Base-by-base conservation (phyloP, 306 rosid species). In the Oemleria cerasiformis region DNA sequence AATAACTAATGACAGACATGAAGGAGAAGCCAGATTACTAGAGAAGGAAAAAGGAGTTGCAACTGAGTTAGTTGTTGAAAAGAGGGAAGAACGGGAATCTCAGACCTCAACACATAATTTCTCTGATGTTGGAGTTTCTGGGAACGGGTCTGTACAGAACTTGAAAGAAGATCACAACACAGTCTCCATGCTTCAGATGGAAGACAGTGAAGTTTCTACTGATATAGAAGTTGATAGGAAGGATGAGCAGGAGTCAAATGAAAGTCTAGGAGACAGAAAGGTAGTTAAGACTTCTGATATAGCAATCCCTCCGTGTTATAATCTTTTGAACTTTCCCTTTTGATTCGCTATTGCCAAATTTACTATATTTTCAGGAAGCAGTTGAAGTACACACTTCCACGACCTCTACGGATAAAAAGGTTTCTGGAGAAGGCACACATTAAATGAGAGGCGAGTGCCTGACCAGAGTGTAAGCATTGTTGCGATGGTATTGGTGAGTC, bases 311-410 rank as follows among this genome's bases (percentile, higher is more conserved):
- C 42, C 10, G 20, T 30, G 34, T 30, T 59, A 34, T 7, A 59
- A 34, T 15, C 9, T 25, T 5, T 64, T 49, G 2, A 14, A n/a
- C n/a, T 43, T 34, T 63, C 20, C 47, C 25, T 76, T 19, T 21
- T 73, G 53, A 49, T 50, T 15, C 61, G 34, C 39, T 12, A 61
- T 6, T 74, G 74, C 68, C 50, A 63, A 60, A 23, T 72, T 48
- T 63, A 50, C 56, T 21, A 76, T 77, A 58, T 82, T 80, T 78
- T 50, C 96, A 93, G 97, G 96, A 81, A 67, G 71, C 86, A 21
- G 81, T 73, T 62, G 90, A 90, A 60, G 77, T 75, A 75, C 73
- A 78, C 60, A 70, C 84, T 71, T 66, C 82, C 66, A 40, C 77
- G 2, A 75, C 80, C 36, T 42, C 84, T 43, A 49, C 77, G 51